These are phyloP conservation scores for Lentinula edodes DNA, from an alignment of 768 basidiomycete species.

Conservation along the genomic window DNA sequence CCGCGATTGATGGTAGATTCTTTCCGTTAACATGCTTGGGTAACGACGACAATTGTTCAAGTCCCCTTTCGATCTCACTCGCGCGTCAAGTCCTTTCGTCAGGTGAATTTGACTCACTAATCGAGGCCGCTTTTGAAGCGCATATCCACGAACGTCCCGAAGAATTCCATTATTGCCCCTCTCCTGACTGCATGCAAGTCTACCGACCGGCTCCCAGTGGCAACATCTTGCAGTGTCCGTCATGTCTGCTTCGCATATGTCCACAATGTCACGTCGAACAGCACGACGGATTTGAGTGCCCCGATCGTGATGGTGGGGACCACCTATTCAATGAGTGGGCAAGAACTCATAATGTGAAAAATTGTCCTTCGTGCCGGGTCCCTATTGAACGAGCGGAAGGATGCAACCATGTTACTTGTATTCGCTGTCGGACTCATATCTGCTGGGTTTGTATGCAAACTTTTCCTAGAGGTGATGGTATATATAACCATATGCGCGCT, in stretches of 20 bases:
- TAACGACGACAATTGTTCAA: constrained; percentile 50
- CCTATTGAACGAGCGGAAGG: constrained; percentile 70
- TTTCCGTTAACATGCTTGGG: constrained; percentile 78
- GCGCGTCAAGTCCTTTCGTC: constrained; percentile 47
- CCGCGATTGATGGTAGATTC: constrained; percentile 47
- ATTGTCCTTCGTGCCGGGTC: constrained; percentile 66
- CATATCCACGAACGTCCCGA: constrained; percentile 54
- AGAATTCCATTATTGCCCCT: constrained; percentile 73
- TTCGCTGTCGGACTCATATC: constrained; percentile 66
- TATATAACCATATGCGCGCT: constrained; percentile 74
- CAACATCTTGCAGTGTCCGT: constrained; percentile 60
- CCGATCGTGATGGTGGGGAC: constrained; percentile 50
- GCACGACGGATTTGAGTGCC: constrained; percentile 68
- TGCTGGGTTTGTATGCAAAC: constrained; percentile 78
- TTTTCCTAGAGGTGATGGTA: constrained; percentile 60
- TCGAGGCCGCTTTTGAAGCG: constrained; percentile 54
- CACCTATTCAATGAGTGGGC: constrained; percentile 62
- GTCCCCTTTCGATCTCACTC: constrained; percentile 47
- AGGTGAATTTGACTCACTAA: constrained; percentile 47
- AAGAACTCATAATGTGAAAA: constrained; percentile 57
- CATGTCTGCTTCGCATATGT: constrained; percentile 68
- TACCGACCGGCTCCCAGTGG: constrained; percentile 53
- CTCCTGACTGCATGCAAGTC: constrained; percentile 71
- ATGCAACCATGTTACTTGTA: constrained; percentile 83
- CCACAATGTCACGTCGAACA: constrained; percentile 50